Conservation (phyloP, 331 rosid species). For the Prunus yedoensis region DNA sequence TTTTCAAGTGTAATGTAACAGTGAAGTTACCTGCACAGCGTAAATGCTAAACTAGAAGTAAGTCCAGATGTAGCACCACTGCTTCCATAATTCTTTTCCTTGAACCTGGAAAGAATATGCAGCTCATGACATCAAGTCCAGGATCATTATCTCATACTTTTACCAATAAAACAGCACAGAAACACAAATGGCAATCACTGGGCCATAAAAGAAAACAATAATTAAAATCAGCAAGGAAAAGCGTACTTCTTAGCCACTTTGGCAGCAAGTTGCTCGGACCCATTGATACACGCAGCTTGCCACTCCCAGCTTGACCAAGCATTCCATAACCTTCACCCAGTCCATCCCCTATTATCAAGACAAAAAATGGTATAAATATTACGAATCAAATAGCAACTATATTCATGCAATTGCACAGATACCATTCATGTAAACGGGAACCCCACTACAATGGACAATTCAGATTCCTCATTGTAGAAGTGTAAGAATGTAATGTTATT, state of each 20-base stretch:
- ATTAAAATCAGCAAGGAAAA: slow-evolving; percentile 17
- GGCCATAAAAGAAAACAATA: slow-evolving; percentile 7
- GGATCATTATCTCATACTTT: neutral
- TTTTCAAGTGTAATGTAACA: slow-evolving; percentile 6
- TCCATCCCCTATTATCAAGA: slow-evolving; percentile 69
- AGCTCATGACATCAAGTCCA: slow-evolving; percentile 5
- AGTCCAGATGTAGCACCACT: slow-evolving; percentile 93
- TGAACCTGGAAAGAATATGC: slow-evolving; percentile 56
- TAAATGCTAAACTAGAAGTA: slow-evolving; percentile 89
- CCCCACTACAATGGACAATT: neutral
- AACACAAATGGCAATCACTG: neutral
- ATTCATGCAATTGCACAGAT: slow-evolving; percentile 7
- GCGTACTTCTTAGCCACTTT: slow-evolving; percentile 85
- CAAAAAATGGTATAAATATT: slow-evolving; percentile 4
- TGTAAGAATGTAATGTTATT: neutral
- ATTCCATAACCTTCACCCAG: slow-evolving; percentile 96
- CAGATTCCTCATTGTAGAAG: too few relatives aligned
- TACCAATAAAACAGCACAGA: neutral
- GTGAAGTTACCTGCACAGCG: slow-evolving; percentile 74
- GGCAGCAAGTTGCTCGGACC: slow-evolving; percentile 86
- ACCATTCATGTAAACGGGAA: neutral
- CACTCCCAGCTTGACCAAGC: slow-evolving; percentile 99
- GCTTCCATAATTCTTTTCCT: slow-evolving; percentile 79
- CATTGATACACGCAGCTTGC: slow-evolving; percentile 86
- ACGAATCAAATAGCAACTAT: neutral